Evolutionary conservation across 352 stramenopile species (phyloP).

Genomic region (Phytophthora syringae): DNA sequence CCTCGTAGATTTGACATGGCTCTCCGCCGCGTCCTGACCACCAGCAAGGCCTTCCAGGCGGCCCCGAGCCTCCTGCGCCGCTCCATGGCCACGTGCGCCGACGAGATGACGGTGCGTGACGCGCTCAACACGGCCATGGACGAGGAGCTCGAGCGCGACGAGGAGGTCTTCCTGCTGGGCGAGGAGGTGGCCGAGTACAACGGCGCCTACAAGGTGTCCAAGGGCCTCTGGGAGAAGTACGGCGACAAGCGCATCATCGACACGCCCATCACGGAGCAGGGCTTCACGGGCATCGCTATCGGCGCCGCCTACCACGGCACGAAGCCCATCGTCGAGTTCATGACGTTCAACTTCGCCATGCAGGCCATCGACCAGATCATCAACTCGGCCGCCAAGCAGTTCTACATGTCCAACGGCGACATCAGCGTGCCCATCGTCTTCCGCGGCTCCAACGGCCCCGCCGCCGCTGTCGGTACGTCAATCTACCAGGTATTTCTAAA

Average conservation of each 20-base stretch:
- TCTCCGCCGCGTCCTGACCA: conserved; percentile 59
- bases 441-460: conserved; percentile 98
- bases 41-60: conserved; percentile 41
- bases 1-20: conserved; percentile 43
- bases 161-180: conserved; percentile 95
- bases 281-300: conserved; percentile 94
- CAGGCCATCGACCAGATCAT: conserved; percentile 99
- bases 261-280: conserved; percentile 99
- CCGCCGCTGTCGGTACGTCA: conserved; percentile 94
- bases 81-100: conserved; percentile 77
- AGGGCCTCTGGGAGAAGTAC: conserved; percentile 99
- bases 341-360: conserved; percentile 99
- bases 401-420: conserved; percentile 99
- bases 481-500: not conserved
- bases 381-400: conserved; percentile 99
- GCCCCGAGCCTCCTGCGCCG: conserved; percentile 49
- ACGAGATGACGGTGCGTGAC: conserved; percentile 97
- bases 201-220: conserved; percentile 99
- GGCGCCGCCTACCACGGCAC: conserved; percentile 97
- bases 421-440: conserved; percentile 99
- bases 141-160: conserved; percentile 98
- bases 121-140: conserved; percentile 98
- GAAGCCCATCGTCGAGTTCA: conserved; percentile 99
- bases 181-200: conserved; percentile 99
- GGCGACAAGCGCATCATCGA: conserved; percentile 99